phyloP scores from a whole-genome alignment of 371 early-diverging fungal species.

The Rhizopus delemar region DNA sequence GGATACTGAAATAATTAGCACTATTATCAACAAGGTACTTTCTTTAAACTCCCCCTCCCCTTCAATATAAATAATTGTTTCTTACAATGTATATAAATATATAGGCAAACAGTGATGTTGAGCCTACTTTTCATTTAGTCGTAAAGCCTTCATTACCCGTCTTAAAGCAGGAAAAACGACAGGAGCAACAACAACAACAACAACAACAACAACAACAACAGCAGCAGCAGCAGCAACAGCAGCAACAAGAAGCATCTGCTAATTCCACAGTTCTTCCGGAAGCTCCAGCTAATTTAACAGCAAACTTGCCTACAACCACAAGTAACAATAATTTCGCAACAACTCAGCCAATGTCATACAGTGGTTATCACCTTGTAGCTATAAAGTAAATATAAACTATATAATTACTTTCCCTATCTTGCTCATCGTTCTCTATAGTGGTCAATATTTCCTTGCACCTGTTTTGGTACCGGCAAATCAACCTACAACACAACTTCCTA shows the following conservation, averaged over 20 bases:
- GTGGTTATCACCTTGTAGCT: constrained; percentile 46
- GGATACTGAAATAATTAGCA: constrained; percentile 27
- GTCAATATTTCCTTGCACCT: constrained; percentile 46
- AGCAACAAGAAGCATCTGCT: neutral
- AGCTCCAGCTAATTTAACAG: too few species aligned
- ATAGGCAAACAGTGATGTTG: constrained; percentile 22
- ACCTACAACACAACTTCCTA: too few species aligned
- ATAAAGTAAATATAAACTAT: constrained; percentile 34
- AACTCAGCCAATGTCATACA: constrained; percentile 31
- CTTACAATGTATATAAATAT: too few species aligned
- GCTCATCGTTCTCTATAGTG: constrained; percentile 23
- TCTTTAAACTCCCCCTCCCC: too few species aligned
- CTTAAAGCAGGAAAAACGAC: too few species aligned
- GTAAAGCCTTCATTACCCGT: constrained; percentile 35
- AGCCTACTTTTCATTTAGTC: constrained; percentile 52
- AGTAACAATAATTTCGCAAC: too few species aligned
- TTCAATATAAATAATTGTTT: too few species aligned
- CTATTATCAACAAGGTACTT: constrained; percentile 38
- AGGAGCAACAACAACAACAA: neutral
- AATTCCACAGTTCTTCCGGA: neutral
- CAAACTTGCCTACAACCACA: too few species aligned
- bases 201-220: neutral
- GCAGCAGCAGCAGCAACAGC: neutral
- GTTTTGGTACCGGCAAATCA: constrained; percentile 26
- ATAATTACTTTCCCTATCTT: neutral